These are phyloP conservation scores for Rubia yunnanensis DNA, from an alignment of 257 asterid genomes.

Conservation along the genomic window DNA sequence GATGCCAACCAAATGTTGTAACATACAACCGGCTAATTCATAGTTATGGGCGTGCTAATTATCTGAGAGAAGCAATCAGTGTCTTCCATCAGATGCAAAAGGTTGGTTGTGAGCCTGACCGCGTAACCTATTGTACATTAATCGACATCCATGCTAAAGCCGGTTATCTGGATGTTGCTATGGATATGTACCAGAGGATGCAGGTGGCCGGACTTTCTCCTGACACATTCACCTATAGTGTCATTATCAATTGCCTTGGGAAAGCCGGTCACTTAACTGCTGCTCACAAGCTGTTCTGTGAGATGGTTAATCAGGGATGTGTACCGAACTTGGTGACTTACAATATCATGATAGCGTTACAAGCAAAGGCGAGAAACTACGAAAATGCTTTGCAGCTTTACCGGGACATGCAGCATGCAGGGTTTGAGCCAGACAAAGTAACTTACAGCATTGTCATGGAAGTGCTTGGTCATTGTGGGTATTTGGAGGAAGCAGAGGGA, in stretches of 20 bases:
- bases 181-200: conserved; percentile 83
- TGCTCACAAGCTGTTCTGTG: conserved; percentile 70
- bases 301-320: conserved; percentile 88
- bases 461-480: conserved; percentile 94
- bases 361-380: conserved; percentile 90
- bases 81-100: conserved; percentile 72
- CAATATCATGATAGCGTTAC: conserved; percentile 87
- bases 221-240: conserved; percentile 94
- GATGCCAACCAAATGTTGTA: conserved; percentile 80
- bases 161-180: conserved; percentile 84
- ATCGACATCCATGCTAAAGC: conserved; percentile 96
- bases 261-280: conserved; percentile 85
- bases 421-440: conserved; percentile 90
- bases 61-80: conserved; percentile 59
- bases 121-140: conserved; percentile 90
- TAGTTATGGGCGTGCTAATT: conserved; percentile 88
- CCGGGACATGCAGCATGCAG: conserved; percentile 88
- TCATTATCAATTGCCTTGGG: conserved; percentile 87
- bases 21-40: conserved; percentile 92
- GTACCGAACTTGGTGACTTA: conserved; percentile 82
- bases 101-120: conserved; percentile 81
- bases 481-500: conserved; percentile 86
- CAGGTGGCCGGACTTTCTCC: conserved; percentile 95
- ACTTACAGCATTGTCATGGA: conserved; percentile 95
- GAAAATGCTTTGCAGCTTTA: conserved; percentile 68